Evolutionary conservation across 177 flowering plant species (phyloP).

Genomic region (Viscum album): DNA sequence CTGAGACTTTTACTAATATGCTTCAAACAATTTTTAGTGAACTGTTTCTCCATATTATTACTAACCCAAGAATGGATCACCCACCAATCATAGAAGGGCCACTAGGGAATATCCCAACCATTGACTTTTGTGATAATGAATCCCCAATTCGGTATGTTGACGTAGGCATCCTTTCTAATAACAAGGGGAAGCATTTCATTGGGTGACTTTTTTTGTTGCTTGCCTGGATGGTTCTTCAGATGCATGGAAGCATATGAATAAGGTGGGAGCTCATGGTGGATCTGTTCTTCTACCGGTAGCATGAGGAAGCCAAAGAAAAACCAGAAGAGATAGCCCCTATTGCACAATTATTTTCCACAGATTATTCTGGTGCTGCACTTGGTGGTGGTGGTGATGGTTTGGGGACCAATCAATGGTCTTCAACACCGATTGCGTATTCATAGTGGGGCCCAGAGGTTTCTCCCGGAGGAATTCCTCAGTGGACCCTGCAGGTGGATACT

Average conservation of each 20-base stretch:
- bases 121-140: slow-evolving; percentile 85
- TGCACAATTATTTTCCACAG: slow-evolving; percentile 42
- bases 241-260: slow-evolving; percentile 36
- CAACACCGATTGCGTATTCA: slow-evolving; percentile 18
- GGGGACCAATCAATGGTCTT: slow-evolving; percentile 22
- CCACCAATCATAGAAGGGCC: slow-evolving; percentile 89
- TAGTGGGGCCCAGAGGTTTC: slow-evolving; percentile 24
- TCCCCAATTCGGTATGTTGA: slow-evolving; percentile 77
- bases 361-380: slow-evolving; percentile 19
- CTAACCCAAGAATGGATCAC: slow-evolving; percentile 86
- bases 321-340: slow-evolving; percentile 39
- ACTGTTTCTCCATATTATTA: slow-evolving; percentile 73
- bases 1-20: slow-evolving; percentile 91
- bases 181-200: slow-evolving; percentile 85
- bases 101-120: slow-evolving; percentile 71
- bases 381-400: slow-evolving; percentile 8
- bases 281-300: slow-evolving; percentile 71
- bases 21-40: slow-evolving; percentile 75
- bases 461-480: slow-evolving; percentile 13
- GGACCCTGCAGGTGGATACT: no score
- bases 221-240: slow-evolving; percentile 78
- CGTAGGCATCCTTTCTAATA: slow-evolving; percentile 78
- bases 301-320: slow-evolving; percentile 60
- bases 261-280: slow-evolving; percentile 33
- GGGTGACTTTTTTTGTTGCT: slow-evolving; percentile 77